Evolutionary conservation across 345 rosid species (phyloP).

Genomic region (Syzygium jambos): DNA sequence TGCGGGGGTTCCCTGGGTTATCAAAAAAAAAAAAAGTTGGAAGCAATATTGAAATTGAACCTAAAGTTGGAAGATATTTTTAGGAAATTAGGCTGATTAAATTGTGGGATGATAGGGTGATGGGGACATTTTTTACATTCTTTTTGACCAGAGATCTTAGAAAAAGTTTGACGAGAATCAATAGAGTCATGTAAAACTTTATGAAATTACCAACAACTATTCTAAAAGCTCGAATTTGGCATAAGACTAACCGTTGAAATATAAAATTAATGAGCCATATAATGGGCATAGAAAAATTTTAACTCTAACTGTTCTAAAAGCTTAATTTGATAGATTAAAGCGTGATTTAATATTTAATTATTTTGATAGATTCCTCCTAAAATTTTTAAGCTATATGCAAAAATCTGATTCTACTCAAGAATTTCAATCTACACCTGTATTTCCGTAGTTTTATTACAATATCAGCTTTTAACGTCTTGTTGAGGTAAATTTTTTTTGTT

Average conservation of each 20-base stretch:
- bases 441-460: neutral
- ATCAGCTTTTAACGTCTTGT: neutral
- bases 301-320: neutral
- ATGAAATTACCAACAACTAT: neutral
- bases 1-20: too few species aligned
- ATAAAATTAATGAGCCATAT: neutral
- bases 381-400: neutral
- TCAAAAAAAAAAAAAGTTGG: too few species aligned
- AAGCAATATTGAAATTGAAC: too few species aligned
- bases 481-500: neutral
- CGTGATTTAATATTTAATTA: neutral
- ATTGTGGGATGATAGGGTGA: neutral
- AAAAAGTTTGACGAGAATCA: neutral
- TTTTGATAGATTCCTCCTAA: neutral
- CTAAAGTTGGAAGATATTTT: too few species aligned
- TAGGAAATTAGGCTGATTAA: neutral
- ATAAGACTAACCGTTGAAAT: neutral
- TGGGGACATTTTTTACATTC: neutral
- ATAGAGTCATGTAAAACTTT: neutral
- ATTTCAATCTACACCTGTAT: neutral
- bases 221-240: neutral
- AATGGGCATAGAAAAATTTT: neutral
- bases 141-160: rapidly evolving
- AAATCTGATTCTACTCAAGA: neutral
- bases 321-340: neutral